Evolutionary conservation across 371 early-diverging fungal genomes (phyloP).

Genomic region (Blastocladiella emersonii): DNA sequence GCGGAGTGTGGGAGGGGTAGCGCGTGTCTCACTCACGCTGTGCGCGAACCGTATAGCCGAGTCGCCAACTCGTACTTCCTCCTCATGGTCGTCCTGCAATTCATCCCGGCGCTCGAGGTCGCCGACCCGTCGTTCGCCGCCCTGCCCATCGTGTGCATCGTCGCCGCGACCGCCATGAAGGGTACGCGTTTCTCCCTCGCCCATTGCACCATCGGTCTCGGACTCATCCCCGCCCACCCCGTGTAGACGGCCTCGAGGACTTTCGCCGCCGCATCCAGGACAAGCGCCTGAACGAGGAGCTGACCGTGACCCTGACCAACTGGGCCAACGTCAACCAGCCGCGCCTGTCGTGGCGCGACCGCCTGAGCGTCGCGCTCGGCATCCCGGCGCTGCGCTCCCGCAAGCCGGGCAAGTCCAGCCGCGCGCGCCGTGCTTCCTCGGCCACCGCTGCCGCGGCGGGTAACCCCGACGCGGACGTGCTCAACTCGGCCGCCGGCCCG

Average conservation of each 20-base stretch:
- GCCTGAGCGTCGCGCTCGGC: neutral
- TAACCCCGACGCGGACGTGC: neutral
- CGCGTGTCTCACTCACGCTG: no score
- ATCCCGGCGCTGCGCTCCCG: neutral
- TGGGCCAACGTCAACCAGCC: slow-evolving; percentile 55
- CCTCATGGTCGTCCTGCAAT: slow-evolving; percentile 68
- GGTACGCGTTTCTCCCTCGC: slow-evolving; percentile 44
- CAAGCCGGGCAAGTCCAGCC: neutral
- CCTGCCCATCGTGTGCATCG: slow-evolving; percentile 67
- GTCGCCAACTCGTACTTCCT: slow-evolving; percentile 89
- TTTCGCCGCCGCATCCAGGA: slow-evolving; percentile 84
- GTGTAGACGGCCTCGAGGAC: slow-evolving; percentile 83
- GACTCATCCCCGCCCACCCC: slow-evolving; percentile 69
- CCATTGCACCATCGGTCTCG: slow-evolving; percentile 45
- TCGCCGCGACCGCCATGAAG: slow-evolving; percentile 74
- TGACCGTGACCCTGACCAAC: slow-evolving; percentile 50
- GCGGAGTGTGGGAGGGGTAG: no score
- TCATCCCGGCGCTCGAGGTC: slow-evolving; percentile 49
- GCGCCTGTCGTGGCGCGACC: neutral
- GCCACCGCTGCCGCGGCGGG: neutral
- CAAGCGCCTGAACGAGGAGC: slow-evolving; percentile 63
- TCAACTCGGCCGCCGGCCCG: slow-evolving; percentile 7
- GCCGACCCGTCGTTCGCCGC: slow-evolving; percentile 63
- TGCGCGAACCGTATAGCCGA: slow-evolving; percentile 31
- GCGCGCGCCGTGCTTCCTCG: neutral